Conservation (phyloP, 768 basidiomycete genomes). For the Leccinum variicolor region DNA sequence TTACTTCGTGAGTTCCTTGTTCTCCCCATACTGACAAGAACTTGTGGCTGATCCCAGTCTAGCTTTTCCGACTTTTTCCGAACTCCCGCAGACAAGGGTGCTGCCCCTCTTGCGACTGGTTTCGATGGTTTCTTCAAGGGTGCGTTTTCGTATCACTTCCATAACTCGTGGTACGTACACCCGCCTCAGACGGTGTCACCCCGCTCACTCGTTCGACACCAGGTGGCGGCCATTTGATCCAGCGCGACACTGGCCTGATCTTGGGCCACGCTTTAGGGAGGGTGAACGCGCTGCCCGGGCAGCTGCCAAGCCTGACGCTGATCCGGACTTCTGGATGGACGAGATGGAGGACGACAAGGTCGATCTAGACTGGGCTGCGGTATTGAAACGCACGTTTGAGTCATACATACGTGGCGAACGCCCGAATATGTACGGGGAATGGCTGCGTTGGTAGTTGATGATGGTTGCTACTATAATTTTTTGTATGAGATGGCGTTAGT, state of each 20-base stretch:
- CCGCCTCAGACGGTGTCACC: background rate
- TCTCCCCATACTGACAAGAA: background rate
- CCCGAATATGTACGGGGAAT: constrained; percentile 93
- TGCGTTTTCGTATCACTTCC: constrained; percentile 92
- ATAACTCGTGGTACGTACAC: constrained; percentile 74
- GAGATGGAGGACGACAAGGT: constrained; percentile 50
- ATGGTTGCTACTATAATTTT: background rate
- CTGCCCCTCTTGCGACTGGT: constrained; percentile 79
- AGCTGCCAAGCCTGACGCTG: constrained; percentile 16
- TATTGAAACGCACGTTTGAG: constrained; percentile 94
- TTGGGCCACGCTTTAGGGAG: constrained; percentile 71
- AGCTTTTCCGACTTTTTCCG: constrained; percentile 86
- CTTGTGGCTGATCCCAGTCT: background rate
- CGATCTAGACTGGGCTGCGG: constrained; percentile 83
- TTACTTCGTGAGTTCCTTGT: constrained; percentile 60
- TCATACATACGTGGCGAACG: constrained; percentile 80
- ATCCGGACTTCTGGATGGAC: constrained; percentile 26
- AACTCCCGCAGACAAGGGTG: constrained; percentile 63
- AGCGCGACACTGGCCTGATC: constrained; percentile 84
- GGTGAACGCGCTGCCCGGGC: constrained; percentile 68
- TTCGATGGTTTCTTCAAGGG: constrained; percentile 93
- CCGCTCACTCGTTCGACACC: constrained; percentile 2
- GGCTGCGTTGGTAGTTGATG: constrained; percentile 30
- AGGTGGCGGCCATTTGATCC: constrained; percentile 97
- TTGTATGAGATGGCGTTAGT: background rate